Conservation (phyloP, 257 asterid genomes). For the Plantago major region DNA sequence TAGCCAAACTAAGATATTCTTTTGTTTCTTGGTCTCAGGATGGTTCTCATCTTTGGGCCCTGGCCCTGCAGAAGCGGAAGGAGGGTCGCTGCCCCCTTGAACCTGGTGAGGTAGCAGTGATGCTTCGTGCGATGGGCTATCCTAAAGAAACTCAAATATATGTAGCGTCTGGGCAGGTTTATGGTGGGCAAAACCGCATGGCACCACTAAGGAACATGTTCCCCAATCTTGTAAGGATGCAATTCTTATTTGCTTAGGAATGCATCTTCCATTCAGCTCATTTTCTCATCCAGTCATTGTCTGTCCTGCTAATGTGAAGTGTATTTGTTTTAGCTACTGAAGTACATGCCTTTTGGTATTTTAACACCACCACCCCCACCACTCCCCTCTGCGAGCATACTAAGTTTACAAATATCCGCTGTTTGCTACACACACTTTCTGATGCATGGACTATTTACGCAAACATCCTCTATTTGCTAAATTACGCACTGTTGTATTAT, state of each 20-base stretch:
- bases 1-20: background rate
- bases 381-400: too few relatives aligned
- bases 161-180: constrained; percentile 99
- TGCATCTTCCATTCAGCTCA: background rate
- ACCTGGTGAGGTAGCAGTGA: constrained; percentile 98
- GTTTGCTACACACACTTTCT: too few relatives aligned
- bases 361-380: too few relatives aligned
- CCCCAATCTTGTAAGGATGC: constrained; percentile 79
- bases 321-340: too few relatives aligned
- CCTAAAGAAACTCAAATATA: constrained; percentile 96
- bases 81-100: constrained; percentile 99
- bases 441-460: too few relatives aligned
- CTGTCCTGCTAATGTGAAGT: too few relatives aligned
- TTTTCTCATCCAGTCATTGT: too few relatives aligned
- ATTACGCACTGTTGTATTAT: too few relatives aligned
- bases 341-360: too few relatives aligned
- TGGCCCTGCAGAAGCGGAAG: constrained; percentile 95
- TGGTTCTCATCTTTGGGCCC: constrained; percentile 96
- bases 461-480: too few relatives aligned
- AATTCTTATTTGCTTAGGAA: constrained; percentile 5
- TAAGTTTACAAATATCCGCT: too few relatives aligned
- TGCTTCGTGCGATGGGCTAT: constrained; percentile 99
- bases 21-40: constrained; percentile 49
- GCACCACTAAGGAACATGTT: constrained; percentile 98
- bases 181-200: constrained; percentile 99